Conservation (phyloP, 2,329 filamentous ascomycete species). For the Fusarium buxicola region DNA sequence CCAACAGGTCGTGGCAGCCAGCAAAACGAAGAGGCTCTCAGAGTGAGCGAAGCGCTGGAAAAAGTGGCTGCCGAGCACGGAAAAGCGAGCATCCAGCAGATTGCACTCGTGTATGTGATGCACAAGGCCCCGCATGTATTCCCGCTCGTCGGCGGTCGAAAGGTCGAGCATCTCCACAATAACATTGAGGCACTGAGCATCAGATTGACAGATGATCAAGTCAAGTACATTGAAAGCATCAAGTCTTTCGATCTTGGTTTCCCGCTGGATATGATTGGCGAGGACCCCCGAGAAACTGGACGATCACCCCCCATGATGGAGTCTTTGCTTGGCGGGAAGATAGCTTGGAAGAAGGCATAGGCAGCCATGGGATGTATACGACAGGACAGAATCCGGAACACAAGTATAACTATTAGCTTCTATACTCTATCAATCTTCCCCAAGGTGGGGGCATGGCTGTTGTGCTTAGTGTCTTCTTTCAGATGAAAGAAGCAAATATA, state of each 20-base stretch:
- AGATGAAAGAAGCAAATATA: no score
- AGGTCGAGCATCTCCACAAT: conserved; percentile 62
- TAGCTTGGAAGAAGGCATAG: no score
- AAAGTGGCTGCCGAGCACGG: conserved; percentile 65
- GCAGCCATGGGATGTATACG: no score
- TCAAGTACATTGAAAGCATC: conserved; percentile 65
- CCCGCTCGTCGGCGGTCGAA: conserved; percentile 65
- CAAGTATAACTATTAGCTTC: no score
- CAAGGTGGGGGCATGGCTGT: no score
- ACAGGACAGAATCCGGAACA: no score
- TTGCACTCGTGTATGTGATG: conserved; percentile 66
- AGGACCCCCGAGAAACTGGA: not conserved
- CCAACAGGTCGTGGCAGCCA: not conserved
- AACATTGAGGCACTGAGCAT: conserved; percentile 68
- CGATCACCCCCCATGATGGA: no score
- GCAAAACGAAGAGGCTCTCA: conserved; percentile 62
- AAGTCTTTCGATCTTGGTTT: conserved; percentile 67
- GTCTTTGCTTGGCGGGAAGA: no score
- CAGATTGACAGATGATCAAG: conserved; percentile 61
- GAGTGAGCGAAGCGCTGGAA: conserved; percentile 68
- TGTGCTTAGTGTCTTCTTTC: no score
- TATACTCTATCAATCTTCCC: no score
- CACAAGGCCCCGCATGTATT: conserved; percentile 64
- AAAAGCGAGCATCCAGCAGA: conserved; percentile 66
- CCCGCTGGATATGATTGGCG: conserved; percentile 13